Conservation (phyloP, 2,329 filamentous ascomycete genomes). For the Amphichorda felina region DNA sequence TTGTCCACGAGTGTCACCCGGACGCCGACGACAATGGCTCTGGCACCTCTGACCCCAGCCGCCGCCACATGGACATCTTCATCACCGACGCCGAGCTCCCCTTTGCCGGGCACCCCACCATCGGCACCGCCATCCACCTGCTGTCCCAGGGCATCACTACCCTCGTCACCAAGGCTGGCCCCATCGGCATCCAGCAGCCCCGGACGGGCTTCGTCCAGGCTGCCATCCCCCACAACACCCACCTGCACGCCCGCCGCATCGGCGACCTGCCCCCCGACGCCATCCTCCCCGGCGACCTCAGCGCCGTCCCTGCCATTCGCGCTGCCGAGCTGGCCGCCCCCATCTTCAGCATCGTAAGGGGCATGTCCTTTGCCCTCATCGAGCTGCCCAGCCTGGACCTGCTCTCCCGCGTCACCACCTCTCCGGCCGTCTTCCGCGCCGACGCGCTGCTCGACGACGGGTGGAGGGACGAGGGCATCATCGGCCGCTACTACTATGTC, state of each 20-base stretch:
- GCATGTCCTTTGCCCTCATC: constrained; percentile 62
- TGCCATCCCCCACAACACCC: constrained; percentile 55
- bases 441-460: constrained; percentile 33
- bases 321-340: constrained; percentile 29
- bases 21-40: constrained; percentile 13
- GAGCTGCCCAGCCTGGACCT: constrained; percentile 47
- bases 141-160: constrained; percentile 24
- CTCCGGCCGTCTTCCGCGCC: constrained; percentile 18
- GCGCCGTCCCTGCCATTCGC: constrained; percentile 14
- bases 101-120: constrained; percentile 51
- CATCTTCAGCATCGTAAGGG: constrained; percentile 54
- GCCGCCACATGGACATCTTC: constrained; percentile 48
- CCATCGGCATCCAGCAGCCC: constrained; percentile 29
- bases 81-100: constrained; percentile 39
- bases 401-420: constrained; percentile 29
- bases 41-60: constrained; percentile 12
- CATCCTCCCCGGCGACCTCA: constrained; percentile 13
- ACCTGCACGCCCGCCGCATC: constrained; percentile 38
- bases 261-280: constrained; percentile 10
- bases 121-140: constrained; percentile 42
- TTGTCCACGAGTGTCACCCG: constrained; percentile 36
- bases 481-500: constrained; percentile 49
- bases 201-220: constrained; percentile 40
- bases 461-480: constrained; percentile 38
- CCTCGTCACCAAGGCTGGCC: constrained; percentile 44